Evolutionary conservation across 768 basidiomycete genomes (phyloP).

Genomic region (Cantharellus cinnabarinus): DNA sequence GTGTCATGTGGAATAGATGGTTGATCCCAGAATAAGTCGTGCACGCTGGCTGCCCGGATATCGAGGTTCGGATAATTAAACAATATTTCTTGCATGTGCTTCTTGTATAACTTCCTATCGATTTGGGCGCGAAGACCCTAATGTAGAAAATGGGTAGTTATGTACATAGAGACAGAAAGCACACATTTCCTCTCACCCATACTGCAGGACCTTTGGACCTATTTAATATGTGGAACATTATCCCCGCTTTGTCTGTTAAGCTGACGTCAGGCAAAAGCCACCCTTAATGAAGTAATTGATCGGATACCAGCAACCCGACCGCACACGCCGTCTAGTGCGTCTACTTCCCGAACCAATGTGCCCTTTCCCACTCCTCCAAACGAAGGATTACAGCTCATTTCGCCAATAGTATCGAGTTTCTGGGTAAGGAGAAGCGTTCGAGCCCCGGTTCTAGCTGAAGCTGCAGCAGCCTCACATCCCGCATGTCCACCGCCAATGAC

Average conservation of each 20-base stretch:
- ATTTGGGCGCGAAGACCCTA: slow-evolving; percentile 83
- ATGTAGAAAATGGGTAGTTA: not conserved
- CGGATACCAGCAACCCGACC: slow-evolving; percentile 55
- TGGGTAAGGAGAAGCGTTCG: slow-evolving; percentile 67
- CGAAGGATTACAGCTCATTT: slow-evolving; percentile 78
- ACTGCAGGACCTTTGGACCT: slow-evolving; percentile 73
- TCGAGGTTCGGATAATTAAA: slow-evolving; percentile 47
- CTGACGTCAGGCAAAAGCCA: not conserved
- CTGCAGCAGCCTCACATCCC: slow-evolving; percentile 80
- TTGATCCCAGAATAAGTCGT: slow-evolving; percentile 45
- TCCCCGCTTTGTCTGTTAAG: slow-evolving; percentile 56
- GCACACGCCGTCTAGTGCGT: slow-evolving; percentile 77
- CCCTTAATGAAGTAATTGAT: not conserved
- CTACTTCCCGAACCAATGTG: slow-evolving; percentile 75
- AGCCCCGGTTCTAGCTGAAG: slow-evolving; percentile 65
- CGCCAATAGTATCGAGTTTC: slow-evolving; percentile 59
- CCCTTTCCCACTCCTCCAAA: slow-evolving; percentile 88
- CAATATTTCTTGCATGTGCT: slow-evolving; percentile 54
- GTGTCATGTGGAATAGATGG: slow-evolving; percentile 2
- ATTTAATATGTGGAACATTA: slow-evolving; percentile 73
- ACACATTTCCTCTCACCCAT: slow-evolving; percentile 31
- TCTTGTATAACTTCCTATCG: slow-evolving; percentile 66
- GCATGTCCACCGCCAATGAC: slow-evolving; percentile 87
- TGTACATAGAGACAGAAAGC: not conserved
- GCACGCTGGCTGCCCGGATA: slow-evolving; percentile 52